phyloP scores from a whole-genome alignment of 2,329 filamentous ascomycete genomes.

The Colletotrichum tofieldiae region DNA sequence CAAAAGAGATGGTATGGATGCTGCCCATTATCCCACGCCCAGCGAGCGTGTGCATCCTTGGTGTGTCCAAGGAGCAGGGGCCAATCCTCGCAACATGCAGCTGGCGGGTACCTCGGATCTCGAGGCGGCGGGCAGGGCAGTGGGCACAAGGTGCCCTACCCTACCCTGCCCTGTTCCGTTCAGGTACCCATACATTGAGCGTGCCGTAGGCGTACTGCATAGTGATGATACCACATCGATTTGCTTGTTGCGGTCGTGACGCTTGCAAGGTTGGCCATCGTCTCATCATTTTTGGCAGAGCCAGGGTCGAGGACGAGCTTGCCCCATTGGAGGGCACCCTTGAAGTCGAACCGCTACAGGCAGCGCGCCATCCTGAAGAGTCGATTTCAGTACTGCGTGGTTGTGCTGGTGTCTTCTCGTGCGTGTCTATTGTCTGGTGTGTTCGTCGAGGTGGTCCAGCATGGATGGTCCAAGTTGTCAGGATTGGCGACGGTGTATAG shows the following conservation, averaged over 20 bases:
- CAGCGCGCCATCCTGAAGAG: neutral
- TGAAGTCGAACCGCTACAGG: slow-evolving; percentile 19
- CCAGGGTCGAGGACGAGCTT: slow-evolving; percentile 20
- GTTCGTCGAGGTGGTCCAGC: slow-evolving; percentile 1
- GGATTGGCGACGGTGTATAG: slow-evolving; percentile 2
- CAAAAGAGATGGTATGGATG: slow-evolving; percentile 31
- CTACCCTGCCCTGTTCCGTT: slow-evolving; percentile 12
- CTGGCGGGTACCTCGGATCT: slow-evolving; percentile 42
- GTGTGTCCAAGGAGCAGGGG: slow-evolving; percentile 34
- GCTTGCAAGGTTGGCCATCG: slow-evolving; percentile 38
- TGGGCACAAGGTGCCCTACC: slow-evolving; percentile 36
- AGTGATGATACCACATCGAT: slow-evolving; percentile 31
- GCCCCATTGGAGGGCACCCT: slow-evolving; percentile 29
- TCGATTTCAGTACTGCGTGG: slow-evolving; percentile 3
- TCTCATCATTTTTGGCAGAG: slow-evolving; percentile 34
- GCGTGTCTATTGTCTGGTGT: neutral
- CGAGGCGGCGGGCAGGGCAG: slow-evolving; percentile 27
- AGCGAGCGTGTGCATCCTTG: slow-evolving; percentile 26
- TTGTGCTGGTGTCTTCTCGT: neutral
- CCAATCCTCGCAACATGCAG: slow-evolving; percentile 34
- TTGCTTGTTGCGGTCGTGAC: slow-evolving; percentile 33
- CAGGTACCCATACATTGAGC: slow-evolving; percentile 31
- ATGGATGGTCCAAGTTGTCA: slow-evolving; percentile 23
- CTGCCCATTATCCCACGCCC: slow-evolving; percentile 37
- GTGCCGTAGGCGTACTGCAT: slow-evolving; percentile 16